These are phyloP conservation scores for Orobanche coerulescens DNA, from an alignment of 257 asterid species.

Conservation along the genomic window DNA sequence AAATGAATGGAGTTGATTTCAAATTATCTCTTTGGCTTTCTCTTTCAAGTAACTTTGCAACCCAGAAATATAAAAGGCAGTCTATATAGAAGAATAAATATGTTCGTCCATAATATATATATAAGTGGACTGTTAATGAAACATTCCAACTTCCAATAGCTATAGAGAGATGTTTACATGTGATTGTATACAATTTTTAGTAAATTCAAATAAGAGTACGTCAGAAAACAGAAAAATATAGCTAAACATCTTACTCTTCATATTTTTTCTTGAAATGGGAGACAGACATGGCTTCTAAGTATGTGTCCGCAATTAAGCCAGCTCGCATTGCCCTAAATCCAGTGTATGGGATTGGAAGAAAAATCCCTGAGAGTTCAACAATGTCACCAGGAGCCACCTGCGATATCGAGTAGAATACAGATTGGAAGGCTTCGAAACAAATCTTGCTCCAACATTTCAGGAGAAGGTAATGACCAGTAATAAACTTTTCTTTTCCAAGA, in stretches of 20 bases:
- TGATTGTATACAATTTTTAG: background rate
- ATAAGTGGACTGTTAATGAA: background rate
- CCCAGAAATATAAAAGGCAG: background rate
- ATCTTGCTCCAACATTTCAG: background rate
- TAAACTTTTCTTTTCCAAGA: constrained; percentile 1
- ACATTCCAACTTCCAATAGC: background rate
- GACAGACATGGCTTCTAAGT: constrained; percentile 94
- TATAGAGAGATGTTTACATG: background rate
- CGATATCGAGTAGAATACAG: constrained; percentile 17
- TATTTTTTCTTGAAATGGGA: constrained; percentile 88
- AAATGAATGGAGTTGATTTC: background rate
- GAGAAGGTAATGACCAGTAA: background rate
- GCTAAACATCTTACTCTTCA: constrained; percentile 63
- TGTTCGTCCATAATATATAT: background rate
- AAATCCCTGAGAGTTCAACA: constrained; percentile 91
- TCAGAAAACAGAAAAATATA: background rate
- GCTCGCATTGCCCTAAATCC: constrained; percentile 99
- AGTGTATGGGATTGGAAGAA: constrained; percentile 90
- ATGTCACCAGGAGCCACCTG: constrained; percentile 95
- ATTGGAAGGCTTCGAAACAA: constrained; percentile 6
- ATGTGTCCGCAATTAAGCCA: constrained; percentile 95
- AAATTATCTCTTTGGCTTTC: background rate
- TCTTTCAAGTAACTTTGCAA: background rate
- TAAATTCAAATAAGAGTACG: background rate
- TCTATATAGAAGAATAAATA: background rate